phyloP scores from a whole-genome alignment of 768 basidiomycete genomes.

The Epithele typhae region DNA sequence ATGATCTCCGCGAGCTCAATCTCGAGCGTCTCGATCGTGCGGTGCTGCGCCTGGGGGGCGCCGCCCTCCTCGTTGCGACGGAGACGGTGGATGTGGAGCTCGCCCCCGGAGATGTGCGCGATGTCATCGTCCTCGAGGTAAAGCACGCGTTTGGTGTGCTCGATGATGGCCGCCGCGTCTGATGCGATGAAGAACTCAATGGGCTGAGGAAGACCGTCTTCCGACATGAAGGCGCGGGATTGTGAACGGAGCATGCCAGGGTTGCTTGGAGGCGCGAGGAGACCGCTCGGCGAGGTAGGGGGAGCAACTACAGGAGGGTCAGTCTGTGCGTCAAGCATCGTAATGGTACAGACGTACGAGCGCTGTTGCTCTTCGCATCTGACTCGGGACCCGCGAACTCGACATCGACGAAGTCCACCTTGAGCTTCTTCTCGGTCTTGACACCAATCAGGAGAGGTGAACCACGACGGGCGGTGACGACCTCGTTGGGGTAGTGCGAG shows the following conservation, averaged over 20 bases:
- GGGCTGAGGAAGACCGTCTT: slow-evolving; percentile 96
- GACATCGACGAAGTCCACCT: slow-evolving; percentile 99
- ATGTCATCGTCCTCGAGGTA: slow-evolving; percentile 99
- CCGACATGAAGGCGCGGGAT: slow-evolving; percentile 96
- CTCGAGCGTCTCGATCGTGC: slow-evolving; percentile 97
- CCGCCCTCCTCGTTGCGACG: slow-evolving; percentile 78
- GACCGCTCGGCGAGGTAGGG: slow-evolving; percentile 45
- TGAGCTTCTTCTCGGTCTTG: slow-evolving; percentile 99
- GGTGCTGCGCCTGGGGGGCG: slow-evolving; percentile 61
- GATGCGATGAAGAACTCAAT: slow-evolving; percentile 99
- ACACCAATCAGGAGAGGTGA: slow-evolving; percentile 96
- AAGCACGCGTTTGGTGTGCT: slow-evolving; percentile 98
- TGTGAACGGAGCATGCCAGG: slow-evolving; percentile 80
- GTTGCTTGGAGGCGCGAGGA: slow-evolving; percentile 66
- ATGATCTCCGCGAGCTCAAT: slow-evolving; percentile 99
- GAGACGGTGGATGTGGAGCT: slow-evolving; percentile 97
- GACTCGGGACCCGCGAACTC: slow-evolving; percentile 79
- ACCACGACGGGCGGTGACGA: slow-evolving; percentile 94
- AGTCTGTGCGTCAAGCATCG: background rate
- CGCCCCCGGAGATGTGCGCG: slow-evolving; percentile 94
- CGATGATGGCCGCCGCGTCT: slow-evolving; percentile 92
- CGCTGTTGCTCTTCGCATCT: slow-evolving; percentile 35
- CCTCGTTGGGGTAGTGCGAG: slow-evolving; percentile 89
- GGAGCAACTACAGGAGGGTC: slow-evolving; percentile 28
- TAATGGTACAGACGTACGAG: slow-evolving; percentile 31